Percentiles rank a stretch among this genome's conserved stretches.
phyloP scores from a whole-genome alignment of 2,329 filamentous ascomycete genomes.

The Coniochaeta prunicola region DNA sequence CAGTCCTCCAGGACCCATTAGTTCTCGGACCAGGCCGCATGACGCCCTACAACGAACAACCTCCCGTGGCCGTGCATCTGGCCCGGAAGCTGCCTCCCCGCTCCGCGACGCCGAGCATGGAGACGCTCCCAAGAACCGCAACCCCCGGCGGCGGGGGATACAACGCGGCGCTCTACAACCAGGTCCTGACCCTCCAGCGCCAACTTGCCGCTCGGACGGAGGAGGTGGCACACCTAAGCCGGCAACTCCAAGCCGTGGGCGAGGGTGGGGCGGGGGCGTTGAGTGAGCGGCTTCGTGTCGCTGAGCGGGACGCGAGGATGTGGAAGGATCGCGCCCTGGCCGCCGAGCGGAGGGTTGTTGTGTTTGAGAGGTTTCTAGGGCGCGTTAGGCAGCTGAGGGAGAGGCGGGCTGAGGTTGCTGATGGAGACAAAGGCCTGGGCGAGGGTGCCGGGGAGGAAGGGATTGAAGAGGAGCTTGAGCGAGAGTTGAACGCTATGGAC shows the following conservation, averaged over 20 bases:
- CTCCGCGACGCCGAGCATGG: constrained; percentile 10
- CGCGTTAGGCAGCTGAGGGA: neutral
- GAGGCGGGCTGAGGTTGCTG: neutral
- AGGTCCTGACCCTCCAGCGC: constrained; percentile 40
- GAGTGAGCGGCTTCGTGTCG: constrained; percentile 38
- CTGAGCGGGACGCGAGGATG: constrained; percentile 31
- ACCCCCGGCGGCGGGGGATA: constrained; percentile 14
- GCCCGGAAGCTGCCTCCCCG: constrained; percentile 23
- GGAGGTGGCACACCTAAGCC: constrained; percentile 35
- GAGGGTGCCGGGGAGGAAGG: neutral
- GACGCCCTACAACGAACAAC: constrained; percentile 26
- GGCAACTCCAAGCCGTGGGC: constrained; percentile 18
- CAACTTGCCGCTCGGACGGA: constrained; percentile 38
- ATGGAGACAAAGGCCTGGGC: neutral
- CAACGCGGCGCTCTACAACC: constrained; percentile 33
- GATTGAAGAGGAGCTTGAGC: neutral
- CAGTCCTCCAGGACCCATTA: constrained; percentile 14
- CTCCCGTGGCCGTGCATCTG: constrained; percentile 30
- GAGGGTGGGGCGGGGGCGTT: constrained; percentile 12
- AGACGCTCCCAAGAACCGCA: neutral
- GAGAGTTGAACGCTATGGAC: neutral
- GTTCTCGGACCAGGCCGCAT: constrained; percentile 27
- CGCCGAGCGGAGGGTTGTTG: constrained; percentile 44
- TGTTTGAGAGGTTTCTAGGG: constrained; percentile 29
- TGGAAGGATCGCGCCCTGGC: constrained; percentile 51